A percentile compares a stretch with the other conserved stretches of the same genome.
These are phyloP conservation scores for Phoma sp. DNA, from an alignment of 2,329 filamentous ascomycete species.

Conservation along the genomic window DNA sequence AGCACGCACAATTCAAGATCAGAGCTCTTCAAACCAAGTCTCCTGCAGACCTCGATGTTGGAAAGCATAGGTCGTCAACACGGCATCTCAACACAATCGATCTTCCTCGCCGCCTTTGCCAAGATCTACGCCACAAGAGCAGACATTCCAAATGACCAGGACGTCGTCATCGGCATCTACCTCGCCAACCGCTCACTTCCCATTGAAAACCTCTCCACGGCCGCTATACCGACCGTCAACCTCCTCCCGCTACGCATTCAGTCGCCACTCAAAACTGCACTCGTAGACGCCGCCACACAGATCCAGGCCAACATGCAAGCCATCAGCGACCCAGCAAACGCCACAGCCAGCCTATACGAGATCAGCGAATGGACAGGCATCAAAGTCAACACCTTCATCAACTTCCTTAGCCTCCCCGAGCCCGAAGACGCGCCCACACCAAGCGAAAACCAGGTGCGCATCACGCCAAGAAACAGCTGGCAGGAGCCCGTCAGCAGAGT, in stretches of 20 bases:
- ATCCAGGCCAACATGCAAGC: constrained; percentile 73
- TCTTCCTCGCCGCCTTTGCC: constrained; percentile 77
- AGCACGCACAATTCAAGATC: constrained; percentile 37
- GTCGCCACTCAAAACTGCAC: constrained; percentile 30
- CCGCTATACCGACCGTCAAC: constrained; percentile 75
- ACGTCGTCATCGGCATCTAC: constrained; percentile 78
- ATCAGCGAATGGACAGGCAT: constrained; percentile 78
- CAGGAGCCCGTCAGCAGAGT: constrained; percentile 27
- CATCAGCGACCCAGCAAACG: constrained; percentile 64
- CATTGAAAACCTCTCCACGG: constrained; percentile 56
- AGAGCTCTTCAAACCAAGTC: constrained; percentile 58
- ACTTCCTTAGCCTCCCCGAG: constrained; percentile 70
- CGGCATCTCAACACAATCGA: constrained; percentile 72
- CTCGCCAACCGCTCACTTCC: constrained; percentile 74
- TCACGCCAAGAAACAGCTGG: constrained; percentile 29
- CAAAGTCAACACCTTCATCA: constrained; percentile 75
- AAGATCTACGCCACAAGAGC: constrained; percentile 53
- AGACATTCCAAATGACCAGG: constrained; percentile 28
- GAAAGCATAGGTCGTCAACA: constrained; percentile 51
- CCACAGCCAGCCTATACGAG: constrained; percentile 70
- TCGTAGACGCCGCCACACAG: constrained; percentile 61
- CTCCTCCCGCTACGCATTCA: constrained; percentile 74
- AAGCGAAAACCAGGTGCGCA: constrained; percentile 8
- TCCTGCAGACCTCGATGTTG: constrained; percentile 53
- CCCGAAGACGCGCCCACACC: constrained; percentile 11